Base-by-base conservation (phyloP, 108 stramenopile genomes). In the Fragilaria crotonensis region DNA sequence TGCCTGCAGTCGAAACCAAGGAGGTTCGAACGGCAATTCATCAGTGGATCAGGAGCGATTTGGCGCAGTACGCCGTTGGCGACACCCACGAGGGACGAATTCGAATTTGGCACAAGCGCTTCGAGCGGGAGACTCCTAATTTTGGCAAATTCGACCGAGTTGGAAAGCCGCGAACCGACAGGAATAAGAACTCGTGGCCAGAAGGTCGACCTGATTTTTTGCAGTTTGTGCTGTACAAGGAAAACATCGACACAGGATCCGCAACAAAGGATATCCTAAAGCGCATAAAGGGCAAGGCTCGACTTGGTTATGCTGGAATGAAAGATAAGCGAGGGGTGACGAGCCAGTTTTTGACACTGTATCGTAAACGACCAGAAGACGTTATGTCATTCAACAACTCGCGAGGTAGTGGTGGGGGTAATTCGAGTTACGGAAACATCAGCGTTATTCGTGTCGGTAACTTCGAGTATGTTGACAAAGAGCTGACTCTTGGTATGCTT, bases 271-370 rank as follows among this genome's bases (percentile, higher is more conserved):
- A 88, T 66, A 53, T 93, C 25, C 76, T 71, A 29, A 85, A 76
- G n/a, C 60, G 75, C 23, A 73, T 76, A 48, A 51, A 5, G 3
- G 3, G 19, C 33, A 46, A 32, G 33, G 20, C 54, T 44, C 74
- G 74, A 21, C 75, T 91, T 33, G 75, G 76, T 46, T 93, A 79
- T 67, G 87, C 85, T 28, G 95, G 95, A 7, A 96, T 90, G 81
- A 96, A 96, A 59, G 95, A 96, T 70, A 96, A 96, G 47, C 72
- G 95, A 23, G 95, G 89, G 17, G 74, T 93, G 25, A 96, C 95
- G 1, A 70, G 80, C 33, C 95, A 96, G 54, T 91, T 85, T 60
- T 84, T 84, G 59, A 93, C 95, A 0, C 57, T 85, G 54, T 88
- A 80, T 56, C 64, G 84, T 25, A 70, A 77, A 25, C 69, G 77